Percentiles rank a stretch among this genome's conserved stretches.
Evolutionary conservation across 768 basidiomycete species (phyloP).

Genomic region (Trametes cinnabarina): DNA sequence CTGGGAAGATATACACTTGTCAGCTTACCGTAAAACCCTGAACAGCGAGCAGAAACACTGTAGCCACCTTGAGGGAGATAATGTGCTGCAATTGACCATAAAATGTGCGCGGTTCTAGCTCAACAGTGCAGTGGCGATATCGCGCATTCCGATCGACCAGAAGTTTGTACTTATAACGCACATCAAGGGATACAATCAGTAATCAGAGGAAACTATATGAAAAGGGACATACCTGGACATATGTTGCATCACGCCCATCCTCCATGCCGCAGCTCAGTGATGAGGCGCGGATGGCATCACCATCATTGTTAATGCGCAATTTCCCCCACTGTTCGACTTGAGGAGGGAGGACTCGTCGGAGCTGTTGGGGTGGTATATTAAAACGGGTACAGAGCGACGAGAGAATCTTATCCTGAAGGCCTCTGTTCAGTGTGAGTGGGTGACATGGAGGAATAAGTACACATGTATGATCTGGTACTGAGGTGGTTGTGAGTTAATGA

Average conservation of each 20-base stretch:
- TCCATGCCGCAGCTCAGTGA: neutral
- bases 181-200: no score
- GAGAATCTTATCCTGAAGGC: neutral
- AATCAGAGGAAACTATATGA: no score
- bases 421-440: no score
- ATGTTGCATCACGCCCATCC: neutral
- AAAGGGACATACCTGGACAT: neutral
- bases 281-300: constrained; percentile 31
- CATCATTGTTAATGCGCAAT: constrained; percentile 25
- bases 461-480: no score
- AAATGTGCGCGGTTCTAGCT: constrained; percentile 20
- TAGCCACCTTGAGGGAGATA: no score
- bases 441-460: no score
- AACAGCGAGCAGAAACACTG: no score
- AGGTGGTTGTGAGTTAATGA: no score
- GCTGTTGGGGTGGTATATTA: neutral
- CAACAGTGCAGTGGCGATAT: neutral
- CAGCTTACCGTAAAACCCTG: no score
- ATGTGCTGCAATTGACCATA: constrained; percentile 37
- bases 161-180: constrained; percentile 37
- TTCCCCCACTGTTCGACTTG: constrained; percentile 28
- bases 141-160: constrained; percentile 31
- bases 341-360: neutral
- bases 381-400: neutral
- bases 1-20: constrained; percentile 30